A percentile compares a stretch with the other conserved stretches of the same genome.
These are phyloP conservation scores for Castanospermum australe DNA, from an alignment of 306 rosid species.

Conservation along the genomic window DNA sequence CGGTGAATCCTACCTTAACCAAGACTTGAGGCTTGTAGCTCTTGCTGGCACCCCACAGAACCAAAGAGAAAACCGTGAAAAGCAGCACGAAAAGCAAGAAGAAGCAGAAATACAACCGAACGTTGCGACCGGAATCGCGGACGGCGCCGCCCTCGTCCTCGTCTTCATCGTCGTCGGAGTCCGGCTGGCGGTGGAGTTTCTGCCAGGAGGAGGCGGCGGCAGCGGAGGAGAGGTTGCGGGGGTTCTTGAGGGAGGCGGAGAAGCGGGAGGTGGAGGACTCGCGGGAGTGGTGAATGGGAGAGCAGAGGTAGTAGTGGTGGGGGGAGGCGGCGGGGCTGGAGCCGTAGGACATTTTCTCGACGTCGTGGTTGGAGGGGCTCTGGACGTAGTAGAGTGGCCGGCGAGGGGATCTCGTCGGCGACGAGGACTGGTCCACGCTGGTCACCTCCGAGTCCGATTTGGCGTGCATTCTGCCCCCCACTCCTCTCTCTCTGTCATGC, in stretches of 20 bases:
- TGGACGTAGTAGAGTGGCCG: conserved; percentile 88
- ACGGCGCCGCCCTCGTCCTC: not conserved
- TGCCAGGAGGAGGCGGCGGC: conserved; percentile 55
- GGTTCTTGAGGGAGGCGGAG: conserved; percentile 80
- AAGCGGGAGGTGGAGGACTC: conserved; percentile 93
- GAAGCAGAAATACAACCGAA: conserved; percentile 55
- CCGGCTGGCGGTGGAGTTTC: conserved; percentile 43
- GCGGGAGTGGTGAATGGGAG: conserved; percentile 93
- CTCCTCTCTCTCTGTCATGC: not conserved
- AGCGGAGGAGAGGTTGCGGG: conserved; percentile 26
- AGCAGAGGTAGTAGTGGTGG: conserved; percentile 67
- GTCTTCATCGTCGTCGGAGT: conserved; percentile 22
- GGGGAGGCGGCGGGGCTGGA: conserved; percentile 83
- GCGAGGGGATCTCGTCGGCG: conserved; percentile 76
- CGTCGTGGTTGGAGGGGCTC: conserved; percentile 91
- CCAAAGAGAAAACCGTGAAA: conserved; percentile 62
- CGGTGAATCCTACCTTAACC: conserved; percentile 53
- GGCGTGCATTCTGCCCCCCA: conserved; percentile 54
- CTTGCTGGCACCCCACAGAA: conserved; percentile 94
- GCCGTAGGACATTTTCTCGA: conserved; percentile 92
- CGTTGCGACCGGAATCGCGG: conserved; percentile 27
- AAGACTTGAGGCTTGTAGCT: conserved; percentile 53
- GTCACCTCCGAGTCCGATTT: conserved; percentile 91
- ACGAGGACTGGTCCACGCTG: conserved; percentile 61
- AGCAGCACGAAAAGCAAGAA: conserved; percentile 52